These are phyloP conservation scores for Nannochloropsis salina DNA, from an alignment of 108 stramenopile genomes.

Conservation along the genomic window DNA sequence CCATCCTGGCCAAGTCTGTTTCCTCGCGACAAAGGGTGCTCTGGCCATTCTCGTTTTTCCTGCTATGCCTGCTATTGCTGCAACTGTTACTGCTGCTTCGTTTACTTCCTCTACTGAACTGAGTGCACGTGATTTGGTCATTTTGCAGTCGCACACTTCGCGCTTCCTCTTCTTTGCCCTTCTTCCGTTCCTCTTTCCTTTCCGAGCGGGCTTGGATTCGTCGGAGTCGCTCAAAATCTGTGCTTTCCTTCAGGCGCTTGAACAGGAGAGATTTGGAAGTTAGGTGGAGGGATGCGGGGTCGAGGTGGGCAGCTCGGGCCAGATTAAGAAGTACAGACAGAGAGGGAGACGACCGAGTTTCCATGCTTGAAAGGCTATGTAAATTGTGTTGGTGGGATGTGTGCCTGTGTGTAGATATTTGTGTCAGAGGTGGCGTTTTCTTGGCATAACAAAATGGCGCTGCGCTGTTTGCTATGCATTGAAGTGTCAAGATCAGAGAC, in stretches of 20 bases:
- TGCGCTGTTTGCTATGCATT: too few relatives aligned
- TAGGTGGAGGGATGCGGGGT: background rate
- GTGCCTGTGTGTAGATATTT: too few relatives aligned
- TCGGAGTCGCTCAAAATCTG: slow-evolving; percentile 6
- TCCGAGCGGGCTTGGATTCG: background rate
- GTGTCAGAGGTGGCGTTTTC: too few relatives aligned
- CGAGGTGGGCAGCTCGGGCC: background rate
- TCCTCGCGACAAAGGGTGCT: too few relatives aligned
- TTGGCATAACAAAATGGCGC: too few relatives aligned
- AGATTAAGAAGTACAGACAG: background rate
- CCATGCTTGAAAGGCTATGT: background rate
- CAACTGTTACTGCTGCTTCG: background rate
- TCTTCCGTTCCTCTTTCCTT: background rate
- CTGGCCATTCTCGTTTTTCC: background rate
- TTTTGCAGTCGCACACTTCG: background rate
- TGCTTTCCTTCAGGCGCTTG: background rate
- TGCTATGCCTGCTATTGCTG: slow-evolving; percentile 1
- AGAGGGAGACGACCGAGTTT: slow-evolving; percentile 11
- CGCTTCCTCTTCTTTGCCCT: background rate
- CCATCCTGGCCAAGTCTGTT: too few relatives aligned
- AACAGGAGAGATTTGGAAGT: background rate
- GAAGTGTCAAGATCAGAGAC: too few relatives aligned
- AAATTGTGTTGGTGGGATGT: too few relatives aligned
- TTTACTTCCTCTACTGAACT: background rate
- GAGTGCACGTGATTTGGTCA: background rate